A percentile compares a stretch with the other conserved stretches of the same genome.
phyloP scores from a whole-genome alignment of 2,329 filamentous ascomycete genomes.

The Ilyonectria destructans region DNA sequence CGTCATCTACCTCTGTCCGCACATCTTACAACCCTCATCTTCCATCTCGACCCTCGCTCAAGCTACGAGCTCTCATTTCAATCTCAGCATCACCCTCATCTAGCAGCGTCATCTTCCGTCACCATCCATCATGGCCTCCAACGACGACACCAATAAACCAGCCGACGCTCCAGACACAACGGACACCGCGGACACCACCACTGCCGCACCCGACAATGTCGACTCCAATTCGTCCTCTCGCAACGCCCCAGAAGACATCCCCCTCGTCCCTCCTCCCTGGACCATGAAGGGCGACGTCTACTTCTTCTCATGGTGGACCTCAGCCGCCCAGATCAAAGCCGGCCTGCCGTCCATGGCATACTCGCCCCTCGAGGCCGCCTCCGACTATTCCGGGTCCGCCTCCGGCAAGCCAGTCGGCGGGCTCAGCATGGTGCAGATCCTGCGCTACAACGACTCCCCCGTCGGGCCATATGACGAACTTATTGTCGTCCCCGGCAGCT shows the following conservation, averaged over 20 bases:
- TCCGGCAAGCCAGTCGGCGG: constrained; percentile 61
- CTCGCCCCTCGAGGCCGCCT: constrained; percentile 63
- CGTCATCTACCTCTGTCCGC: not conserved
- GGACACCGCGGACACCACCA: constrained; percentile 1
- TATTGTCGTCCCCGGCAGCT: constrained; percentile 64
- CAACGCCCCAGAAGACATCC: constrained; percentile 38
- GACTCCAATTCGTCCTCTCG: not conserved
- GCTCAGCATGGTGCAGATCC: constrained; percentile 65
- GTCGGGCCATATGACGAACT: constrained; percentile 71
- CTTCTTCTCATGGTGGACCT: constrained; percentile 60
- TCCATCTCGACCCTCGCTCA: too few relatives aligned
- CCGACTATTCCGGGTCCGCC: constrained; percentile 54
- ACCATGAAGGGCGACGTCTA: constrained; percentile 63
- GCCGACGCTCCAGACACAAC: constrained; percentile 7
- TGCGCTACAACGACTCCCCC: constrained; percentile 67
- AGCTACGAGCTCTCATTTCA: not conserved
- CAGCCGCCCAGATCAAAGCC: constrained; percentile 47
- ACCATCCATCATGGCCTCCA: not conserved
- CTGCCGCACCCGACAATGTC: not conserved
- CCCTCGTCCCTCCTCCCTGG: constrained; percentile 58
- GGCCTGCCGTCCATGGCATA: constrained; percentile 58
- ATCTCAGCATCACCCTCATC: not conserved
- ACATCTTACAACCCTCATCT: not conserved
- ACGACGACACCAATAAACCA: not conserved
- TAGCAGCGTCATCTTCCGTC: not conserved